A percentile compares a stretch with the other conserved stretches of the same genome.
Evolutionary conservation across 2,329 filamentous ascomycete species (phyloP).

Genomic region (Pseudogymnoascus pannorum): DNA sequence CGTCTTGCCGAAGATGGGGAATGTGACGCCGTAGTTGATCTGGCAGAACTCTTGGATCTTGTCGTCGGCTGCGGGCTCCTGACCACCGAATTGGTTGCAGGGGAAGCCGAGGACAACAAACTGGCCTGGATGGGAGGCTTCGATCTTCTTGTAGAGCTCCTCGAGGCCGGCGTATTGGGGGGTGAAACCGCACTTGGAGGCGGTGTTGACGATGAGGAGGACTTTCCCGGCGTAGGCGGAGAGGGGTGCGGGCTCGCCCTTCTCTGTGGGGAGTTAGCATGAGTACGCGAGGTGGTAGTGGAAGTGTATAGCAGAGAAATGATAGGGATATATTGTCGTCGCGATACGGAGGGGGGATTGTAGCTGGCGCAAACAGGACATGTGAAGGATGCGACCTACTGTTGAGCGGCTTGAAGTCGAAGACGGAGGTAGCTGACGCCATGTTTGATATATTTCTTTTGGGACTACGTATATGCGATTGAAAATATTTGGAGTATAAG

Average conservation of each 20-base stretch:
- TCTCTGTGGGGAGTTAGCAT: conserved; percentile 45
- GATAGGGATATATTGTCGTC: no score
- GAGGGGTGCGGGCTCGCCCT: conserved; percentile 65
- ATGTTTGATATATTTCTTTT: conserved; percentile 35
- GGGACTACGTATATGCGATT: neutral
- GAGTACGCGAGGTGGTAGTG: conserved; percentile 14
- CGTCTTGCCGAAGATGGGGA: conserved; percentile 85
- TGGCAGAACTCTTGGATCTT: conserved; percentile 82
- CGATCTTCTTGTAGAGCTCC: conserved; percentile 75
- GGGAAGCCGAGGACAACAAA: conserved; percentile 92
- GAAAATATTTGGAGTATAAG: neutral
- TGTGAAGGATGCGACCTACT: conserved; percentile 45
- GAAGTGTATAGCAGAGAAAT: neutral
- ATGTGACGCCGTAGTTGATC: conserved; percentile 87
- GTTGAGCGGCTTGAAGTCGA: conserved; percentile 77
- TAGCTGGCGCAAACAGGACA: neutral
- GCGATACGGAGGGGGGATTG: neutral
- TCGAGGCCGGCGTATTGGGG: conserved; percentile 90
- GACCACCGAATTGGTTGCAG: conserved; percentile 92
- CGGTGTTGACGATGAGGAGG: conserved; percentile 92
- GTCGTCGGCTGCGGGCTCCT: conserved; percentile 80
- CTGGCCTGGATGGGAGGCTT: conserved; percentile 60
- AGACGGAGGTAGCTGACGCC: conserved; percentile 65
- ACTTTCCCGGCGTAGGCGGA: conserved; percentile 79
- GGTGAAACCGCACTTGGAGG: conserved; percentile 98